Evolutionary conservation across 2,329 filamentous ascomycete species (phyloP), one percentile per base, ranked within the genome.

Genomic region (Fusarium sp.): DNA sequence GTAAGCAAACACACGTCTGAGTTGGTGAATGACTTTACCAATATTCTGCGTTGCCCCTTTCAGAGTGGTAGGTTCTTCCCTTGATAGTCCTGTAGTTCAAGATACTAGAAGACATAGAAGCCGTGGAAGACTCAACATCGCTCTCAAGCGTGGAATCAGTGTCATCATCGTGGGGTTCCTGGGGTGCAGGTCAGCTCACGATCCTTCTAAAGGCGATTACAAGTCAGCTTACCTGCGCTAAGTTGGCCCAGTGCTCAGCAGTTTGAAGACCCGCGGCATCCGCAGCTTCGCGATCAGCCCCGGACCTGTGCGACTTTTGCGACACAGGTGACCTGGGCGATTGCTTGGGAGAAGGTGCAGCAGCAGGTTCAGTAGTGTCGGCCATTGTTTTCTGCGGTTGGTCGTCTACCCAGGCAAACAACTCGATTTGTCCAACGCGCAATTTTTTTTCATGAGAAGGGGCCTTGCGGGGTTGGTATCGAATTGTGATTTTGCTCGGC

Each of bases 101-200:
- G 16, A 69, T 69, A 6, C 65, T 69, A 5, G 66, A 69, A 6
- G 48, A 51, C n/a, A 69, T 65, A 7, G 66, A 69, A 12, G 67
- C 66, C 18, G 66, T 69, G 4, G 66, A 69, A 3, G 66, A 69
- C 14, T 65, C 65, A 2, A 48, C 42, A 3, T 49, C 54, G 3
- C 45, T 41, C 1, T 61, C 55, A 26, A 66, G 43, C 6, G 54
- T 25, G 3, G 65, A 69, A 26, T 69, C 65, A 12, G 21, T 25
- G 23, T 69, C 65, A 10, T 37, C 7, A 10, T 34, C 25, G 4
- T 31, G 18, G 12, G 34, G 16, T 9, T 67, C 50, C 23, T 56
- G 5, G 18, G 18, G 23, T 6, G 21, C 0, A 1, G 11, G 3
- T 58, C 10, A 58, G 23, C 6, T 28, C 18, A 21, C 30, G 4